A percentile compares a stretch with the other conserved stretches of the same genome.
These are phyloP conservation scores for Botryobasidium botryosum DNA, from an alignment of 768 basidiomycete genomes.

Conservation along the genomic window DNA sequence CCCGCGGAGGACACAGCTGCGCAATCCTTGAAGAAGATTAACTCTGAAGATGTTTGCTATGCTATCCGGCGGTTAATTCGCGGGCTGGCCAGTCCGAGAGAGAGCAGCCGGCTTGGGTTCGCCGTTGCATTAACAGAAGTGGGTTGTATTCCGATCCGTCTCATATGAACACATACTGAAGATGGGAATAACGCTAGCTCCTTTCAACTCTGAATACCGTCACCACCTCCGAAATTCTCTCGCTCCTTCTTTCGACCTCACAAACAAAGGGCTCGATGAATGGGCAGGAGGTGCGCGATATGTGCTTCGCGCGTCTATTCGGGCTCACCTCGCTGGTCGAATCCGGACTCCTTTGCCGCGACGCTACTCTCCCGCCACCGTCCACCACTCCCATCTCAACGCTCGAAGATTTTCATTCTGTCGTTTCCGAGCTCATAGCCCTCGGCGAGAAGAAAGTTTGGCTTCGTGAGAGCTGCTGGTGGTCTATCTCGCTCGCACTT, in stretches of 20 bases:
- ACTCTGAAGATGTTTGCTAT: conserved; percentile 86
- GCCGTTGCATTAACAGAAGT: conserved; percentile 94
- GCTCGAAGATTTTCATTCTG: conserved; percentile 38
- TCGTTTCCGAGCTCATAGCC: conserved; percentile 41
- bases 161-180: neutral
- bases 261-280: conserved; percentile 61
- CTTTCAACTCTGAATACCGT: conserved; percentile 63
- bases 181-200: conserved; percentile 43
- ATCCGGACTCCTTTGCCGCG: conserved; percentile 62
- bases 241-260: conserved; percentile 55
- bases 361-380: conserved; percentile 30
- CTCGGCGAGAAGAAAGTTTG: conserved; percentile 77
- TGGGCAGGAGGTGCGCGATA: conserved; percentile 84
- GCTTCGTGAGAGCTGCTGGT: conserved; percentile 85
- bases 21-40: conserved; percentile 37
- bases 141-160: conserved; percentile 15
- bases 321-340: conserved; percentile 73
- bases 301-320: conserved; percentile 83
- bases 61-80: conserved; percentile 73
- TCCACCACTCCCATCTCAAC: conserved; percentile 38
- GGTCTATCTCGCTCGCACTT: conserved; percentile 49
- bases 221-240: conserved; percentile 56
- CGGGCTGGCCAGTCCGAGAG: conserved; percentile 80
- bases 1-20: conserved; percentile 15
- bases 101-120: conserved; percentile 87